Evolutionary conservation across 352 stramenopile species (phyloP).

Genomic region (Phytophthora citricola): DNA sequence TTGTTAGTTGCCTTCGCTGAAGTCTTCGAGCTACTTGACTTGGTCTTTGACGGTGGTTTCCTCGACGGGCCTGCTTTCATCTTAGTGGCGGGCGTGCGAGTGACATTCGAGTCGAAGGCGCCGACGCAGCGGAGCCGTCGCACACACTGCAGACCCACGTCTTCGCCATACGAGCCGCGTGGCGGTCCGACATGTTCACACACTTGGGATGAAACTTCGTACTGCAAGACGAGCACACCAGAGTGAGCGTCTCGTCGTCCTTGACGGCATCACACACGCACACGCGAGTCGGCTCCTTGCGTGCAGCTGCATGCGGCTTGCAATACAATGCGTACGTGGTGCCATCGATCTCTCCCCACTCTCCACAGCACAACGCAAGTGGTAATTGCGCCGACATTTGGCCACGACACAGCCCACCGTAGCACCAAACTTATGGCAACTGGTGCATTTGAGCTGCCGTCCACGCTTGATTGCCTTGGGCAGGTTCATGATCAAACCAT

Average conservation of each 20-base stretch:
- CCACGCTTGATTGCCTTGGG: slow-evolving; percentile 78
- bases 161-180: slow-evolving; percentile 65
- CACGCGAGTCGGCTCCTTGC: slow-evolving; percentile 45
- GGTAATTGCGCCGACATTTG: slow-evolving; percentile 82
- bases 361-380: slow-evolving; percentile 79
- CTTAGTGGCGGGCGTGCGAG: slow-evolving; percentile 11
- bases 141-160: slow-evolving; percentile 42
- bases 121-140: slow-evolving; percentile 32
- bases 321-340: slow-evolving; percentile 82
- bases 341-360: slow-evolving; percentile 77
- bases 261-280: slow-evolving; percentile 54
- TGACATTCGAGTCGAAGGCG: slow-evolving; percentile 14
- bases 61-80: slow-evolving; percentile 20
- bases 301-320: slow-evolving; percentile 60
- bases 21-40: slow-evolving; percentile 24
- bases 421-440: slow-evolving; percentile 70
- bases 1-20: slow-evolving; percentile 15
- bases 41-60: slow-evolving; percentile 15
- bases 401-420: slow-evolving; percentile 82
- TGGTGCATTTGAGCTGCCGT: slow-evolving; percentile 76
- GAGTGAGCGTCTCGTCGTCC: slow-evolving; percentile 52
- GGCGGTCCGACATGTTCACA: slow-evolving; percentile 79
- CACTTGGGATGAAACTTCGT: slow-evolving; percentile 83
- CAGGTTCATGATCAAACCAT: slow-evolving; percentile 85
- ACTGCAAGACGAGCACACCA: slow-evolving; percentile 70